Conservation (phyloP, 2,329 filamentous ascomycete species). For the Plectosphaerella sp. region DNA sequence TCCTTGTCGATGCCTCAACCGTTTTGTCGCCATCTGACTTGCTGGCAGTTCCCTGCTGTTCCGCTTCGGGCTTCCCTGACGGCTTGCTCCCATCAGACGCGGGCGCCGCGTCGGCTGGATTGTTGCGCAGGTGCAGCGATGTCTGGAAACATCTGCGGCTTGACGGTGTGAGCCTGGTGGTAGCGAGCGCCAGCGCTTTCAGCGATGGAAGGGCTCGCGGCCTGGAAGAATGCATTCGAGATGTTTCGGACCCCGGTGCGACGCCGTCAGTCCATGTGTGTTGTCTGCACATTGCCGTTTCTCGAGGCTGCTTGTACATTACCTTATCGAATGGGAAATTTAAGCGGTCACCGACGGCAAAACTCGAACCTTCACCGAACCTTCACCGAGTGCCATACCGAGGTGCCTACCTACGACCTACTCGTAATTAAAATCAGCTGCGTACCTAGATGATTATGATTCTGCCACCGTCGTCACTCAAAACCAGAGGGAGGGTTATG, state of each 20-base stretch:
- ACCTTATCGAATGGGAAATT: not conserved
- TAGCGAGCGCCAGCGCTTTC: slow-evolving; percentile 10
- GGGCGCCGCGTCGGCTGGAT: slow-evolving; percentile 6
- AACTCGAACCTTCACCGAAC: not conserved
- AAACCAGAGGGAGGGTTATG: no score
- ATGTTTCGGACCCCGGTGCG: not conserved
- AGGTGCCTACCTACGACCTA: no score
- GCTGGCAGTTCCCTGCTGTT: slow-evolving; percentile 7
- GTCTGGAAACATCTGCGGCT: slow-evolving; percentile 10
- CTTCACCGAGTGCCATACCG: not conserved
- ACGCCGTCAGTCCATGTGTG: not conserved
- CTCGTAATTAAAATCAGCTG: no score
- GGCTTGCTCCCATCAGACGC: slow-evolving; percentile 11
- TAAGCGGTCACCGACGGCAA: not conserved
- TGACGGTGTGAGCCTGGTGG: not conserved
- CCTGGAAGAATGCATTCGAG: slow-evolving; percentile 21
- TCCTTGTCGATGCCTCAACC: not conserved
- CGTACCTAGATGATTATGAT: no score
- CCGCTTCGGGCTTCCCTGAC: slow-evolving; percentile 9
- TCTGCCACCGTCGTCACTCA: no score
- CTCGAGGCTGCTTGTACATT: not conserved
- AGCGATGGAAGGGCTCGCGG: slow-evolving; percentile 15
- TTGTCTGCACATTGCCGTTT: not conserved
- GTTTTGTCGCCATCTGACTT: slow-evolving; percentile 1
- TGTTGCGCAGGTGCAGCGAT: slow-evolving; percentile 9